phyloP scores from a whole-genome alignment of 1,139 yeast genomes.

The Geotrichum macrosporum region DNA sequence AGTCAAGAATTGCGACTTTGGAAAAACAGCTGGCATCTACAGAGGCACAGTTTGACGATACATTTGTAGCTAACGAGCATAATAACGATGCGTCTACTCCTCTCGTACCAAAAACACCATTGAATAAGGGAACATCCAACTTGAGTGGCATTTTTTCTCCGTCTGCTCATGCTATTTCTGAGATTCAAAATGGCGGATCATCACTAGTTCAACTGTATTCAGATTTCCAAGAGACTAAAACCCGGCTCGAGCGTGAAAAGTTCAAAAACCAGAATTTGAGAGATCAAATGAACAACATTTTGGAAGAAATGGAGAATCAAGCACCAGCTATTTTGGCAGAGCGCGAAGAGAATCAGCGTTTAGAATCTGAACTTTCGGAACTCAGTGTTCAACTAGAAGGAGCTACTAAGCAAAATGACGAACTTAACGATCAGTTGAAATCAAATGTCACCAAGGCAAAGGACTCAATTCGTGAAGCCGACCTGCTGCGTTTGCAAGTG shows the following conservation, averaged over 20 bases:
- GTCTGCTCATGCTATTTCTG: slow-evolving; percentile 45
- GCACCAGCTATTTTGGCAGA: slow-evolving; percentile 75
- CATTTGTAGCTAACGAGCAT: slow-evolving; percentile 26
- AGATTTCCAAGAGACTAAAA: slow-evolving; percentile 59
- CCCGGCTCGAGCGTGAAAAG: slow-evolving; percentile 64
- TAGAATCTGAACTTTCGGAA: slow-evolving; percentile 52
- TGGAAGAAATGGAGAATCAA: slow-evolving; percentile 71
- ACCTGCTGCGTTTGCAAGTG: slow-evolving; percentile 50
- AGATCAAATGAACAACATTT: slow-evolving; percentile 62
- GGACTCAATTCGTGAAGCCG: slow-evolving; percentile 36
- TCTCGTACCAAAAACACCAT: slow-evolving; percentile 15
- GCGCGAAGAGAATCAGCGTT: slow-evolving; percentile 48
- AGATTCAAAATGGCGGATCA: slow-evolving; percentile 49
- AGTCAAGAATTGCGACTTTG: slow-evolving; percentile 29
- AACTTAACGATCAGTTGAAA: slow-evolving; percentile 35
- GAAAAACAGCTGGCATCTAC: slow-evolving; percentile 32
- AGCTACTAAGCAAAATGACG: slow-evolving; percentile 44
- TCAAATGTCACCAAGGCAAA: slow-evolving; percentile 27
- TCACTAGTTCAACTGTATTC: slow-evolving; percentile 65
- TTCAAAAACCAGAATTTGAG: slow-evolving; percentile 68
- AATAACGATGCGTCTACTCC: slow-evolving; percentile 7
- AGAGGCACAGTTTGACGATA: slow-evolving; percentile 33
- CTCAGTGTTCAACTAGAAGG: slow-evolving; percentile 47
- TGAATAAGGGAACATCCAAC: slow-evolving; percentile 13
- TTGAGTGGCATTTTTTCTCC: slow-evolving; percentile 39